A percentile compares a stretch with the other conserved stretches of the same genome.
Evolutionary conservation across 208 protist genomes (phyloP).

Genomic region (Crithidia expoeki): DNA sequence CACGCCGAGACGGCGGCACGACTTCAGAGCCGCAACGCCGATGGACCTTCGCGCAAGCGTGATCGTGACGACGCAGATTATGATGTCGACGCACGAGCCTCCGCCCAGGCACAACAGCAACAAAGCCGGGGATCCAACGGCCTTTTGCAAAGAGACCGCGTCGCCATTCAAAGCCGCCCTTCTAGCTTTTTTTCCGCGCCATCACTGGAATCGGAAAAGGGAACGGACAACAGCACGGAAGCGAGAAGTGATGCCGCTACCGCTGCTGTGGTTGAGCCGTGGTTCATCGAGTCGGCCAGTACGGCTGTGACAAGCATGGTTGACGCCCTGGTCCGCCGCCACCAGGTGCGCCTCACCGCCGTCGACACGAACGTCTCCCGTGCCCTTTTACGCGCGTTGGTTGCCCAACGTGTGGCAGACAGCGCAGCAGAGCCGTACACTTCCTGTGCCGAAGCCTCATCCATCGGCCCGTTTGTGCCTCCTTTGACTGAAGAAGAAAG

Average conservation of each 20-base stretch:
- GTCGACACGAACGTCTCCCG: slow-evolving; percentile 27
- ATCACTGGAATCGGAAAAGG: too few relatives aligned
- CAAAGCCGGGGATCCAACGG: background rate
- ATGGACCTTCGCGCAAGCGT: slow-evolving; percentile 3
- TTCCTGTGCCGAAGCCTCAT: background rate
- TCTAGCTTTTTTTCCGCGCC: background rate
- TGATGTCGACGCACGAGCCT: background rate
- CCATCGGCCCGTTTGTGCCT: background rate
- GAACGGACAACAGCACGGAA: background rate
- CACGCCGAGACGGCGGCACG: slow-evolving; percentile 1
- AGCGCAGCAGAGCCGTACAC: background rate
- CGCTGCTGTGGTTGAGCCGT: slow-evolving; percentile 4
- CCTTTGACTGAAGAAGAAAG: background rate
- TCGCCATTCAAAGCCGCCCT: background rate
- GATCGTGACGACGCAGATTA: background rate
- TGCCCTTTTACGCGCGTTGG: slow-evolving; percentile 23
- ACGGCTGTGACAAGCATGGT: slow-evolving; percentile 27
- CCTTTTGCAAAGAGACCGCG: slow-evolving; percentile 9
- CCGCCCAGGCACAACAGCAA: background rate
- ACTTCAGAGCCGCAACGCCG: background rate
- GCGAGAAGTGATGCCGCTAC: background rate
- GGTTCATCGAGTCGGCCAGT: slow-evolving; percentile 22
- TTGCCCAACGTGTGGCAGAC: slow-evolving; percentile 22
- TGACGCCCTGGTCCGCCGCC: slow-evolving; percentile 29
- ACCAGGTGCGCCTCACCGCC: slow-evolving; percentile 27